Percentiles rank a stretch among this genome's conserved stretches.
Conservation (phyloP, 1,284 basidiomycete genomes). For the Cryptococcus deneoformans region DNA sequence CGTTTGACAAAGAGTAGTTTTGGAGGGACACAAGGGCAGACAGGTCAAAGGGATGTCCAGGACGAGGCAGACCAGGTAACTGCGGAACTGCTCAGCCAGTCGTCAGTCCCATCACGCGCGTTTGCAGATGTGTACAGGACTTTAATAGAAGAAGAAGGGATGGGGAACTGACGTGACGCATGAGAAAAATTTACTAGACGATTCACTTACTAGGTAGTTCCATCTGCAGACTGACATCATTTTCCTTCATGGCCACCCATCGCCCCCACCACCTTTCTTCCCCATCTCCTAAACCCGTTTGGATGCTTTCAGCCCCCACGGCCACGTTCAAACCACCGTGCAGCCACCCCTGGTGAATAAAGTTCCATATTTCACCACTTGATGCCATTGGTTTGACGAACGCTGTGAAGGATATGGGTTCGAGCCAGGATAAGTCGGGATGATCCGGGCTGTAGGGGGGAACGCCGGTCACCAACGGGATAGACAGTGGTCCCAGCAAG, state of each 20-base stretch:
- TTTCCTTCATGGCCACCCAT: conserved; percentile 20
- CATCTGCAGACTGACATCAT: conserved; percentile 29
- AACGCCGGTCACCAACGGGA: conserved; percentile 28
- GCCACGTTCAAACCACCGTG: conserved; percentile 26
- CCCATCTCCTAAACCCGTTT: conserved; percentile 15
- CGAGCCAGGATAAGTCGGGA: conserved; percentile 21
- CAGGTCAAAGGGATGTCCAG: conserved; percentile 37
- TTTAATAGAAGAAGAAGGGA: conserved; percentile 10
- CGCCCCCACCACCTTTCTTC: conserved; percentile 28
- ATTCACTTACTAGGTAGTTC: conserved; percentile 35
- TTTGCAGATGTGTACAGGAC: neutral
- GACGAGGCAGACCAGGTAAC: conserved; percentile 39
- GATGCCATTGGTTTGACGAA: conserved; percentile 34
- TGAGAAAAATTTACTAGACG: conserved; percentile 35
- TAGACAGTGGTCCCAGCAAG: conserved; percentile 17
- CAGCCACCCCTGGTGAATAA: conserved; percentile 38
- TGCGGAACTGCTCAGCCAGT: conserved; percentile 31
- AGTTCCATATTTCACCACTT: conserved; percentile 32
- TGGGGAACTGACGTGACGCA: conserved; percentile 20
- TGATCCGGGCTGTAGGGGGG: conserved; percentile 2
- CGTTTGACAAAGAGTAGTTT: conserved; percentile 29
- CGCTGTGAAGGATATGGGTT: conserved; percentile 28
- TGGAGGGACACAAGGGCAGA: conserved; percentile 37
- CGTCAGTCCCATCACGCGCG: conserved; percentile 1
- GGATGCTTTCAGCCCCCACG: conserved; percentile 21